These are phyloP conservation scores for Plasmodium gaboni DNA, from an alignment of 169 alveolate species.

Conservation along the genomic window DNA sequence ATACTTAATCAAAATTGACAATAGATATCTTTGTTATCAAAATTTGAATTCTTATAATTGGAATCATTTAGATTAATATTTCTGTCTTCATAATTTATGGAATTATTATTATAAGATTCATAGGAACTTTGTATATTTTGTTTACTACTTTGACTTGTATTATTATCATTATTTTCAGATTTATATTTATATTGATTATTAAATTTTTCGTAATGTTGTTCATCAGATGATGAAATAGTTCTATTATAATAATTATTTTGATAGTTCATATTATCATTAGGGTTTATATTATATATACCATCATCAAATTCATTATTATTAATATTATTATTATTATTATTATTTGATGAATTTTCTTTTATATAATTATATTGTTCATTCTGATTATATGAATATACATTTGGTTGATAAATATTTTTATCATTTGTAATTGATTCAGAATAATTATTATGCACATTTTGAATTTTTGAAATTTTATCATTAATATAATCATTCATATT, in stretches of 20 bases:
- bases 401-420: too few species aligned
- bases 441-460: too few species aligned
- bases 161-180: conserved; percentile 29
- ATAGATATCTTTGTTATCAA: conserved; percentile 40
- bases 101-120: conserved; percentile 23
- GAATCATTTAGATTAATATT: conserved; percentile 26
- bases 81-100: conserved; percentile 24
- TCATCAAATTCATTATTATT: not conserved
- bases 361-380: too few species aligned
- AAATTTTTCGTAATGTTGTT: not conserved
- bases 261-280: conserved; percentile 7
- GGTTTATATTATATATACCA: conserved; percentile 14
- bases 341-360: not conserved
- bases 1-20: conserved; percentile 29
- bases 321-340: not conserved
- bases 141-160: not conserved
- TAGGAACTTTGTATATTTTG: conserved; percentile 11
- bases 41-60: conserved; percentile 7
- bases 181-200: conserved; percentile 10
- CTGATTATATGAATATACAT: too few species aligned
- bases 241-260: not conserved
- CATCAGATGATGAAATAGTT: not conserved
- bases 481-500: not conserved
- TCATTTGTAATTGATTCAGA: too few species aligned
- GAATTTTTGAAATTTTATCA: not conserved